Percentiles rank a stretch among this genome's conserved stretches.
These are phyloP conservation scores for Colletotrichum horii DNA, from an alignment of 2,329 filamentous ascomycete species.

Conservation along the genomic window DNA sequence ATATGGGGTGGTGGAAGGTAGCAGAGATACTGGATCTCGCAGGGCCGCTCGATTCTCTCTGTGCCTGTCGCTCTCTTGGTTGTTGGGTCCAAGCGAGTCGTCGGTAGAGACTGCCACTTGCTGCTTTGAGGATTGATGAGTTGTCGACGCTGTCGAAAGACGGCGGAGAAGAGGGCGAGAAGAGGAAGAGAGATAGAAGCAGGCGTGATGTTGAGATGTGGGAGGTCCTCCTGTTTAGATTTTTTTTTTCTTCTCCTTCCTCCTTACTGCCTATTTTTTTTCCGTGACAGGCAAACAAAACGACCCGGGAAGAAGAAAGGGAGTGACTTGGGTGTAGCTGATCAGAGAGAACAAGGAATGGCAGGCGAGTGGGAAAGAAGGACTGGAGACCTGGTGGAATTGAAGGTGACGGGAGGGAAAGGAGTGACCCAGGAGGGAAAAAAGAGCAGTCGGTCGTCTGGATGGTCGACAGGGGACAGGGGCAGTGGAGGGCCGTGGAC, in stretches of 20 bases:
- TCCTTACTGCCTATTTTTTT: background rate
- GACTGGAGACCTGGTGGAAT: slow-evolving; percentile 8
- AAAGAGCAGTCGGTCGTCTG: slow-evolving; percentile 3
- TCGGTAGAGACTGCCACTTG: background rate
- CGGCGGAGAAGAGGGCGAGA: background rate
- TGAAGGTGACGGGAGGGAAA: slow-evolving; percentile 13
- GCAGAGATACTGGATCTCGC: background rate
- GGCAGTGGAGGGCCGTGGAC: background rate
- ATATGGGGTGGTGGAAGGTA: background rate
- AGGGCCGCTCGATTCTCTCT: background rate
- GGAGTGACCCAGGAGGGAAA: slow-evolving; percentile 17
- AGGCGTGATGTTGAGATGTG: background rate
- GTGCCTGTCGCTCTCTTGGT: background rate
- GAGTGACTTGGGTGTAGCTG: slow-evolving; percentile 8
- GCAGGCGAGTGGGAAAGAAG: background rate
- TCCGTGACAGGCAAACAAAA: slow-evolving; percentile 9
- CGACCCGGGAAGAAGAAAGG: background rate
- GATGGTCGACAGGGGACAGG: background rate
- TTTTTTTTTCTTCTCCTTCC: background rate
- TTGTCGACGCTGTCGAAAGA: background rate
- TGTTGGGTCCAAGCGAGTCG: background rate
- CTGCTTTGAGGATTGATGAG: background rate
- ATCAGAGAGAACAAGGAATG: slow-evolving; percentile 7
- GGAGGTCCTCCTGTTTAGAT: background rate
- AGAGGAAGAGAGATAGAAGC: background rate